Evolutionary conservation across 176 grass and related monocot species (phyloP), one percentile per base, ranked within the genome.

Genomic region (Microstegium vimineum): DNA sequence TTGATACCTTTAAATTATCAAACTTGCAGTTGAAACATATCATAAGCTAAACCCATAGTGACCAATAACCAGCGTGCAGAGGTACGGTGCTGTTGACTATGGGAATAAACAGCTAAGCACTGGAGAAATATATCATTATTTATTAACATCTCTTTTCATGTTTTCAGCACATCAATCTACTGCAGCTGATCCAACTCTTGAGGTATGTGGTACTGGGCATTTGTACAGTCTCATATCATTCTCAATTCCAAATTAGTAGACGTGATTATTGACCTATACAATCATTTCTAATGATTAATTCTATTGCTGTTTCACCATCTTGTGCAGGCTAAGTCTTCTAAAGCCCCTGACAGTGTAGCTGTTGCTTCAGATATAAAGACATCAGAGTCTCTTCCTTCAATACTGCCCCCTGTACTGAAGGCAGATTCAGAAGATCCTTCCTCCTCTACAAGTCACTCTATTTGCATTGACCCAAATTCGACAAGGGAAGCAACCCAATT

Each of bases 401-500:
- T 84, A 33, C 78, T 88, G 20, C 83, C 88, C 5, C 11, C 66
- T 16, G 75, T 75, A 78, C 73, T 45, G 23, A 65, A 83, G 82
- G 79, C 73, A 66, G 83, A 82, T 78, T 66, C 83, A 82, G 54
- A 59, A 59, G 54, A 59, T 59, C 54, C 54, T 11, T 82, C 88
- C 47, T 90, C 78, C 36, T 90, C 88, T n/a, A 86, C 45, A 59
- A 63, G 85, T n/a, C 65, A 49, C 43, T 78, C 45, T 63, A n/a
- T 66, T 63, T 46, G 77, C 74, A 27, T 56, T 56, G 87, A 89
- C 35, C 68, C 75, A 70, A 82, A 89, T 75, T 89, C 79, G 30
- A 87, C 81, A 75, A 94, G 80, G 67, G 91, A 92, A 84, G 87
- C 92, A 71, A 78, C 62, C 20, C 86, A 72, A 14, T 91, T 92